Base-by-base conservation (phyloP, 345 rosid species). In the Aurinia saxatilis region DNA sequence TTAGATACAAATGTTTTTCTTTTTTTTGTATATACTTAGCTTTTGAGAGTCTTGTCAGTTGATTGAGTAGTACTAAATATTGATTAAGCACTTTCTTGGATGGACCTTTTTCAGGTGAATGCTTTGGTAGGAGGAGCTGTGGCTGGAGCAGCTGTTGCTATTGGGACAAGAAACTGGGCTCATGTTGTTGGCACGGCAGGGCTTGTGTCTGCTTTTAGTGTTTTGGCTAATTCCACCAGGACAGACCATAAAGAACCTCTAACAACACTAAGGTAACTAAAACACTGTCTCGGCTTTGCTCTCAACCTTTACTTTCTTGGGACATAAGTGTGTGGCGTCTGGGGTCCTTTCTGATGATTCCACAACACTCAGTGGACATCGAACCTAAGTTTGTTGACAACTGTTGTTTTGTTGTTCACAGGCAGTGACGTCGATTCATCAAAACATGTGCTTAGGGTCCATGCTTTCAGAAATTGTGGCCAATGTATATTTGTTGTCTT, bases 81-180 rank as follows among this genome's bases (percentile, higher is more conserved):
- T 47, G 31, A 48, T 14, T 48, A 3, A n/a, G n/a, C n/a, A n/a
- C n/a, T n/a, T n/a, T 2, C 15, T 30, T 51, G 33, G 25, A 3
- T 31, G 53, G 34, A 19, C 10, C 21, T 29, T 42, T n/a, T 69
- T 37, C 79, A 86, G 96, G 74, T 80, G 50, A 91, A 88, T 75
- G 77, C 92, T 63, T 71, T 86, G 45, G 68, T 84, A 19, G 98
- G 83, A 19, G 96, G 95, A 23, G 92, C 83, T 62, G 81, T 79
- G 42, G 88, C 95, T 27, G 96, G 90, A 18, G 96, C 92, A 60
- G 83, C 84, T 31, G 78, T 80, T 60, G 84, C 90, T 54, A 80
- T 84, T 16, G 72, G 78, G 57, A 77, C 95, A 34, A 75, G 88
- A 71, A 82, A 76, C 60, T 81, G 78, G 88, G 73, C 70, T 0